Percentiles rank a stretch among this genome's conserved stretches.
Evolutionary conservation across 2,329 filamentous ascomycete genomes (phyloP).

Genomic region (Colletotrichum truncatum): DNA sequence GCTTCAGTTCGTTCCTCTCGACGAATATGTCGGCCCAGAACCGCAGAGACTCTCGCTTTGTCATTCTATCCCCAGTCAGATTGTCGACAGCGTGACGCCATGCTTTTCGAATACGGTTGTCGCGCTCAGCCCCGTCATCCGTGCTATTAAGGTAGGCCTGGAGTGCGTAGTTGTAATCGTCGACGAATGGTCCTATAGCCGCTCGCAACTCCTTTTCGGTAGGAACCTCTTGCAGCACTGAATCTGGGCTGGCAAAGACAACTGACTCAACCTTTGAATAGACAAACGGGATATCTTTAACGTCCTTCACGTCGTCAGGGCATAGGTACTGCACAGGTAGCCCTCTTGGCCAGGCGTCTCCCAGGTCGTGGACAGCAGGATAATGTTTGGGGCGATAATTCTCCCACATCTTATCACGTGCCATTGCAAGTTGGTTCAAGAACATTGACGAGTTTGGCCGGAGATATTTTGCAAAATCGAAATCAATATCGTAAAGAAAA

Average conservation of each 20-base stretch:
- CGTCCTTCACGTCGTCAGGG: not conserved
- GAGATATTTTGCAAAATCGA: not conserved
- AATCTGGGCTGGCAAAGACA: not conserved
- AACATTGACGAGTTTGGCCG: not conserved
- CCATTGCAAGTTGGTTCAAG: not conserved
- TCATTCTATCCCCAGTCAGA: not conserved
- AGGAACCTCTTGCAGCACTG: not conserved
- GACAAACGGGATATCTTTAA: not conserved
- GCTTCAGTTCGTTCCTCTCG: not conserved
- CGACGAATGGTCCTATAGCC: not conserved
- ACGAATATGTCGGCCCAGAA: not conserved
- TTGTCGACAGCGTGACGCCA: conserved; percentile 2
- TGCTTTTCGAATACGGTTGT: not conserved
- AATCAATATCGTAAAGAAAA: not conserved
- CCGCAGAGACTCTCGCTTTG: conserved; percentile 24
- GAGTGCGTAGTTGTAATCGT: conserved; percentile 1
- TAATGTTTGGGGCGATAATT: not conserved
- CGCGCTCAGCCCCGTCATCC: not conserved
- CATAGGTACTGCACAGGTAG: not conserved
- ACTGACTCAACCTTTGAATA: not conserved
- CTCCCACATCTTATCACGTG: not conserved
- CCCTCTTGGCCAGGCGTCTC: not conserved
- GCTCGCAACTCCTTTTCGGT: not conserved
- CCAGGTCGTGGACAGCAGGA: not conserved
- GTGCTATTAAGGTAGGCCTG: not conserved